phyloP scores from a whole-genome alignment of 2,329 filamentous ascomycete species.

The Neofusicoccum kwambonambiense region DNA sequence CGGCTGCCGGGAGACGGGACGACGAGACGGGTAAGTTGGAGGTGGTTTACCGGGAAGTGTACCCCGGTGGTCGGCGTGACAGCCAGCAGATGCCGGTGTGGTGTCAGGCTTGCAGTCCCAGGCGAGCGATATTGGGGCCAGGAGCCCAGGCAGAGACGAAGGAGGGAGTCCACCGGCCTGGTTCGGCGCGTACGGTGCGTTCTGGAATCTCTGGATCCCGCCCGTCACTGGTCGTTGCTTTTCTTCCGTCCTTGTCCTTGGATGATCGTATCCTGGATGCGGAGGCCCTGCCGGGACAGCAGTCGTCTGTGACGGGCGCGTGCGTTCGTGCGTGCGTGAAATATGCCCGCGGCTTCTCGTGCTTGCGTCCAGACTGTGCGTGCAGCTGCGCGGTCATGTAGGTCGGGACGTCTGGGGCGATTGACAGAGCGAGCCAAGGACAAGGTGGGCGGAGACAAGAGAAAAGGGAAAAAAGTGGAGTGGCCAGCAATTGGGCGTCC shows the following conservation, averaged over 20 bases:
- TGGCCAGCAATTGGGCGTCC: neutral
- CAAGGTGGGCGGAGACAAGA: neutral
- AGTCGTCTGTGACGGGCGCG: neutral
- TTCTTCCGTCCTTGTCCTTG: neutral
- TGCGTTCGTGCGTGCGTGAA: neutral
- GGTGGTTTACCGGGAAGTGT: neutral
- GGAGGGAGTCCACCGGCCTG: neutral
- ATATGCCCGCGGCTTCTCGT: slow-evolving; percentile 2
- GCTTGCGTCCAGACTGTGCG: neutral
- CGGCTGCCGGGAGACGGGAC: too few species aligned
- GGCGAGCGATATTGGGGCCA: neutral
- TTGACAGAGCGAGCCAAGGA: neutral
- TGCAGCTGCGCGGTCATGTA: slow-evolving; percentile 4
- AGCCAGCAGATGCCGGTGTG: neutral
- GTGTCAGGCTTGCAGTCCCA: neutral
- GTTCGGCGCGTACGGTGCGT: neutral
- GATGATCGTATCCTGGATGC: neutral
- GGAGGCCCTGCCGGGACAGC: neutral
- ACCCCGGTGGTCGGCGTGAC: neutral
- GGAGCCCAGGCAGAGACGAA: neutral
- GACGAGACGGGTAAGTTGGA: too few species aligned
- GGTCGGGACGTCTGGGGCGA: slow-evolving; percentile 9
- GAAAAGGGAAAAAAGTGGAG: too few species aligned
- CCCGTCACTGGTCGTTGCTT: neutral
- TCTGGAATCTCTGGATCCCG: neutral